Evolutionary conservation across 2,329 filamentous ascomycete genomes (phyloP).

Genomic region (Colletotrichum salicis): DNA sequence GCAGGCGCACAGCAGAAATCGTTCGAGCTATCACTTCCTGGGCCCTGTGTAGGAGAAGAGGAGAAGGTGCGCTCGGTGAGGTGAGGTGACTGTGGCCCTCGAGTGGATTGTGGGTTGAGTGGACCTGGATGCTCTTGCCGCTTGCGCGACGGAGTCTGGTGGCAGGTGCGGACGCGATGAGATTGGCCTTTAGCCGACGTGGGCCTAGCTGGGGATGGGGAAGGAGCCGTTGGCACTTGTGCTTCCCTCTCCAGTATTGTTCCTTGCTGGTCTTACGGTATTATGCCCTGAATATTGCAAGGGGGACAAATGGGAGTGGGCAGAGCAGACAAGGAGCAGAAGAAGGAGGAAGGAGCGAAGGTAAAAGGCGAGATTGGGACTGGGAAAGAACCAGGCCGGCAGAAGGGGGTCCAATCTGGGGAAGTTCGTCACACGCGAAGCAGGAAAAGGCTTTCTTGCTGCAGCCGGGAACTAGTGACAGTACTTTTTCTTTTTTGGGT

Average conservation of each 20-base stretch:
- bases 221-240: not conserved
- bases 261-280: constrained; percentile 2
- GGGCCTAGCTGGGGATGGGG: not conserved
- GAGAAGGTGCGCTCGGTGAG: constrained; percentile 7
- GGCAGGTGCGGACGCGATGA: constrained; percentile 28
- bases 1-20: constrained; percentile 4
- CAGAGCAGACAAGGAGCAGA: not conserved
- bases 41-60: constrained; percentile 14
- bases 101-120: constrained; percentile 32
- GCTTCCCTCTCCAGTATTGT: not conserved
- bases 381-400: constrained; percentile 9
- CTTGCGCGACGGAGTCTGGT: constrained; percentile 16
- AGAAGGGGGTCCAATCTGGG: not conserved
- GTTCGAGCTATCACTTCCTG: constrained; percentile 18
- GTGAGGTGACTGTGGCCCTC: constrained; percentile 26
- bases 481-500: not conserved
- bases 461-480: constrained; percentile 24
- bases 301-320: not conserved
- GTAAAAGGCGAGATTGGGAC: not conserved
- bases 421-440: constrained; percentile 25
- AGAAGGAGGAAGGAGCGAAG: not conserved
- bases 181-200: constrained; percentile 15
- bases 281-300: not conserved
- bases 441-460: constrained; percentile 25
- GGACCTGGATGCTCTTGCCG: constrained; percentile 12